Percentiles rank a stretch among this genome's conserved stretches.
Evolutionary conservation across 352 stramenopile genomes (phyloP).

Genomic region (Globisporangium cederbergense): DNA sequence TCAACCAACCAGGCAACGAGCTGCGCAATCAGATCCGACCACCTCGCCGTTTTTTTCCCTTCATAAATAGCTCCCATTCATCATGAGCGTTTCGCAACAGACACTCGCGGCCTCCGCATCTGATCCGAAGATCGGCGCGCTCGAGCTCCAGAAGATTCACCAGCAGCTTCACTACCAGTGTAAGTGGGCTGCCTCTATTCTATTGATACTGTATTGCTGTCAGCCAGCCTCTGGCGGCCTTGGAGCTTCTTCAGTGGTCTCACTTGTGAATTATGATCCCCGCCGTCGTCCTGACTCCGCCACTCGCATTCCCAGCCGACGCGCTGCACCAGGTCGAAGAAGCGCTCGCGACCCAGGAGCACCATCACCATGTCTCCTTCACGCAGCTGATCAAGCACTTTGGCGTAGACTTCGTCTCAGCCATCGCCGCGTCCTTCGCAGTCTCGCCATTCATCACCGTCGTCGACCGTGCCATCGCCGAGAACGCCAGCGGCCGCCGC

Average conservation of each 20-base stretch:
- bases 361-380: conserved; percentile 19
- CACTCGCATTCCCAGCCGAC: conserved; percentile 16
- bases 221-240: background rate
- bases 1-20: background rate
- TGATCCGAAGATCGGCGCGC: conserved; percentile 3
- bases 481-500: conserved; percentile 76
- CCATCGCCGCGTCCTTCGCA: conserved; percentile 53
- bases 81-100: background rate
- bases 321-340: conserved; percentile 27
- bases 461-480: conserved; percentile 85
- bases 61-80: background rate
- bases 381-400: conserved; percentile 32
- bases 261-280: conserved; percentile 23
- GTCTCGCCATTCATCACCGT: conserved; percentile 86
- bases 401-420: conserved; percentile 46
- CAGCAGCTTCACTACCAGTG: conserved; percentile 4
- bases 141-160: conserved; percentile 11
- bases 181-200: background rate
- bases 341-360: conserved; percentile 7
- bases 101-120: background rate
- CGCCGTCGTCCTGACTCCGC: conserved; percentile 5
- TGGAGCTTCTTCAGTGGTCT: background rate
- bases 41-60: background rate
- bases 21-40: background rate
- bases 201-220: background rate